phyloP scores from a whole-genome alignment of 192 early-diverging fungal species.

The Coemansia furcata region DNA sequence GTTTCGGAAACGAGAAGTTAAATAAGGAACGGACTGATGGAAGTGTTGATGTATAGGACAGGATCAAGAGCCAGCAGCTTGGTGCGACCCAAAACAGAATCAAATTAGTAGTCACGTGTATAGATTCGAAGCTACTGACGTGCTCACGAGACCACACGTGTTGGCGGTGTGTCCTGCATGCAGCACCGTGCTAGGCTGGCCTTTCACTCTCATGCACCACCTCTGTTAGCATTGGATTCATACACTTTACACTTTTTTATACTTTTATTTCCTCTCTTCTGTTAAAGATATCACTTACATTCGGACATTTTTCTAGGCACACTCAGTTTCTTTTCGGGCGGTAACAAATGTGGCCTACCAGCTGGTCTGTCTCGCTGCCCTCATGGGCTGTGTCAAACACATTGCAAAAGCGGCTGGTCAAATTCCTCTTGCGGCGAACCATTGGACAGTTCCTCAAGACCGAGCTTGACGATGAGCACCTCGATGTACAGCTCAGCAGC shows the following conservation, averaged over 20 bases:
- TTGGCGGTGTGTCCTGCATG: neutral
- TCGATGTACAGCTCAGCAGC: conserved; percentile 81
- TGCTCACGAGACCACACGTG: conserved; percentile 9
- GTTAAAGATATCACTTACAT: neutral
- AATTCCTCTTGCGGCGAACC: conserved; percentile 75
- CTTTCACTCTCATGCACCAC: neutral
- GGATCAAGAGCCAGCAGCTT: neutral
- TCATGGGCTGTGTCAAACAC: conserved; percentile 61
- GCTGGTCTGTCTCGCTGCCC: conserved; percentile 50
- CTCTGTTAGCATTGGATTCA: neutral
- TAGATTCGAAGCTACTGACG: neutral
- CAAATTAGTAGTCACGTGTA: conserved; percentile 8
- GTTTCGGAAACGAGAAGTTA: neutral
- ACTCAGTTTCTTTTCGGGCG: neutral
- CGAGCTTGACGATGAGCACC: conserved; percentile 69
- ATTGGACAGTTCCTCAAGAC: conserved; percentile 84
- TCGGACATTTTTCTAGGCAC: neutral
- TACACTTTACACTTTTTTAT: neutral
- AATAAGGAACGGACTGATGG: neutral
- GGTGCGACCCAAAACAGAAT: neutral
- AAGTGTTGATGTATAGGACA: neutral
- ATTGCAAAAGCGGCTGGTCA: conserved; percentile 81
- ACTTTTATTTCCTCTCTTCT: conserved; percentile 2
- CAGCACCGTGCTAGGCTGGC: neutral
- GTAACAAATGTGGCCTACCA: conserved; percentile 44